Evolutionary conservation across 2,329 filamentous ascomycete species (phyloP).

Genomic region (Pochonia chlamydosporia): DNA sequence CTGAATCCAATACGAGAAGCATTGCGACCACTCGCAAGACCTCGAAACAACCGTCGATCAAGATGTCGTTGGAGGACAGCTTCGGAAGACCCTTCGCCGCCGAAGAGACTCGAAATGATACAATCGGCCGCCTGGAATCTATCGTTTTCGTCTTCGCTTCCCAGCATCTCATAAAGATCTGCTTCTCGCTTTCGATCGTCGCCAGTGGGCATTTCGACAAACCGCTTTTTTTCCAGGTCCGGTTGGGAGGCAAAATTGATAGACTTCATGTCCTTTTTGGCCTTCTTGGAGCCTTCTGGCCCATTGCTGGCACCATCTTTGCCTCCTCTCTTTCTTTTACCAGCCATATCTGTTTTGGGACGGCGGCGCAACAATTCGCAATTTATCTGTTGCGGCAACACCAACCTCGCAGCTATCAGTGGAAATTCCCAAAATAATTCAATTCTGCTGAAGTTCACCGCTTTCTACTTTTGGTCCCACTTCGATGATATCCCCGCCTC

Average conservation of each 20-base stretch:
- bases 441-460: slow-evolving; percentile 6
- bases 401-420: background rate
- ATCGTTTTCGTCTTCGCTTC: slow-evolving; percentile 51
- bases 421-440: slow-evolving; percentile 4
- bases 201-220: slow-evolving; percentile 44
- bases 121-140: slow-evolving; percentile 54
- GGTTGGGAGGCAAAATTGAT: slow-evolving; percentile 18
- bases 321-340: slow-evolving; percentile 28
- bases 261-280: slow-evolving; percentile 22
- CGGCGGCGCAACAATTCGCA: background rate
- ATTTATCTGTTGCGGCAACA: background rate
- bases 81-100: slow-evolving; percentile 43
- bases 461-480: slow-evolving; percentile 2
- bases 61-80: slow-evolving; percentile 51
- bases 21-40: slow-evolving; percentile 84
- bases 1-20: slow-evolving; percentile 86
- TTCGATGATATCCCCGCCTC: too few relatives aligned
- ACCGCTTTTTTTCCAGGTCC: slow-evolving; percentile 32
- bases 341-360: slow-evolving; percentile 22
- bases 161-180: slow-evolving; percentile 54
- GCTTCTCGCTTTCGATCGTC: slow-evolving; percentile 54
- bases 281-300: slow-evolving; percentile 21
- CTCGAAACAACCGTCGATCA: slow-evolving; percentile 70
- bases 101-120: slow-evolving; percentile 51
- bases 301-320: slow-evolving; percentile 22